phyloP scores from a whole-genome alignment of 495 filamentous ascomycete species.

The Letharia columbiana region DNA sequence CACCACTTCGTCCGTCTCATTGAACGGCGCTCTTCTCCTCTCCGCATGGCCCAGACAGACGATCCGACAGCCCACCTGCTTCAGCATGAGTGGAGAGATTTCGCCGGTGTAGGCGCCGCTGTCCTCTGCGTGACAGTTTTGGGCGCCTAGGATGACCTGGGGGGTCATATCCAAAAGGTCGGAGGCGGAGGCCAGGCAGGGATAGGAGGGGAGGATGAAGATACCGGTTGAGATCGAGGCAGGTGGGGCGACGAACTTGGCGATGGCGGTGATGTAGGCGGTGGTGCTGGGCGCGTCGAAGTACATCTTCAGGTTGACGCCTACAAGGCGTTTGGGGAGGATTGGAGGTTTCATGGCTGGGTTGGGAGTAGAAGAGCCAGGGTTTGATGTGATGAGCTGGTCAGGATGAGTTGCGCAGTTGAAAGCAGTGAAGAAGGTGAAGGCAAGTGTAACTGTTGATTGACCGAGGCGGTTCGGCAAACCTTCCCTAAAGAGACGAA shows the following conservation, averaged over 20 bases:
- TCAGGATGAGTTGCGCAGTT: not conserved
- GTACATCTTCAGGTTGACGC: conserved; percentile 80
- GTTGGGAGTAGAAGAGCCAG: conserved; percentile 1
- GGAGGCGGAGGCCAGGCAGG: conserved; percentile 52
- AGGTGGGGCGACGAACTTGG: conserved; percentile 28
- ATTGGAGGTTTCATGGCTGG: conserved; percentile 20
- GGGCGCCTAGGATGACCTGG: conserved; percentile 58
- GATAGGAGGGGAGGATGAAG: conserved; percentile 72
- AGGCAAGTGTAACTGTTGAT: not conserved
- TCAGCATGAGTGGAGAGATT: conserved; percentile 57
- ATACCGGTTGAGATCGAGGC: conserved; percentile 48
- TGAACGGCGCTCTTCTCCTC: conserved; percentile 53
- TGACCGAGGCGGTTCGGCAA: not conserved
- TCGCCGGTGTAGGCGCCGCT: conserved; percentile 68
- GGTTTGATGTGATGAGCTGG: not conserved
- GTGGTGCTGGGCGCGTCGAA: conserved; percentile 58
- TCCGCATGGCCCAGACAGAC: conserved; percentile 79
- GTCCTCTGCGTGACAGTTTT: conserved; percentile 62
- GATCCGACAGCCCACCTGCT: conserved; percentile 55
- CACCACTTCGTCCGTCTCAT: conserved; percentile 57
- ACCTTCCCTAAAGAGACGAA: not conserved
- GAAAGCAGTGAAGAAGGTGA: not conserved
- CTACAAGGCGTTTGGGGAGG: conserved; percentile 58
- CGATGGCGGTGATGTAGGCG: conserved; percentile 51
- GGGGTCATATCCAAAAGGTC: conserved; percentile 37